Percentiles rank a stretch among this genome's conserved stretches.
Evolutionary conservation across 2,329 filamentous ascomycete species (phyloP).

Genomic region (Ophiostoma angusticollis): DNA sequence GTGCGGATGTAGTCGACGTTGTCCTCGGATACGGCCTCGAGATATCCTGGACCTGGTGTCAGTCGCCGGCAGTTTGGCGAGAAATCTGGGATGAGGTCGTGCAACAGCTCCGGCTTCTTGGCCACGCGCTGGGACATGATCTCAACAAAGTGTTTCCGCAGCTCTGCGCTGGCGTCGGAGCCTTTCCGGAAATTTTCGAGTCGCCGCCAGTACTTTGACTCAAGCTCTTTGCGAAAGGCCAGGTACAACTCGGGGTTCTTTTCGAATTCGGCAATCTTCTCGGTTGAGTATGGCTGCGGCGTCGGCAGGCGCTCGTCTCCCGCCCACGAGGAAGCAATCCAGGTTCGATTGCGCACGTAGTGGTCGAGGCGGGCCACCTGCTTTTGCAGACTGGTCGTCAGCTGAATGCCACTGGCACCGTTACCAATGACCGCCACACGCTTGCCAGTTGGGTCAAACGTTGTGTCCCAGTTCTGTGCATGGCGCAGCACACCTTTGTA

Average conservation of each 20-base stretch:
- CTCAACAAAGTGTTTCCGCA: conserved; percentile 33
- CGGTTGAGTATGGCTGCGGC: conserved; percentile 39
- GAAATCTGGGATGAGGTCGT: conserved; percentile 47
- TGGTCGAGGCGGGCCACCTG: conserved; percentile 42
- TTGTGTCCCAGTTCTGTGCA: conserved; percentile 40
- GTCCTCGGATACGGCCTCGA: conserved; percentile 48
- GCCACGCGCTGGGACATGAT: conserved; percentile 41
- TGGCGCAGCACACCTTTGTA: conserved; percentile 43
- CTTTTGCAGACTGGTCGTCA: conserved; percentile 34
- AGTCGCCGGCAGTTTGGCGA: conserved; percentile 51
- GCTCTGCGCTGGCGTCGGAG: conserved; percentile 33
- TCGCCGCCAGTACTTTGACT: conserved; percentile 49
- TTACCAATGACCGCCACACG: conserved; percentile 41
- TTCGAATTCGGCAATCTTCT: conserved; percentile 43
- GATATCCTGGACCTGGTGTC: conserved; percentile 54
- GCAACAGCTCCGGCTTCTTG: conserved; percentile 41
- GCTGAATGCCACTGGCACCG: conserved; percentile 41
- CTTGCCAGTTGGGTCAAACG: conserved; percentile 33
- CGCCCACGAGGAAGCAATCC: conserved; percentile 53
- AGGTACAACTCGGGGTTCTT: conserved; percentile 49
- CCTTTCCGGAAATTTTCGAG: conserved; percentile 42
- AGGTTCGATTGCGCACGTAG: conserved; percentile 52
- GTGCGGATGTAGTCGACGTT: conserved; percentile 50
- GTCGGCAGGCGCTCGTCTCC: conserved; percentile 40
- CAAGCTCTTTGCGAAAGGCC: conserved; percentile 41